Evolutionary conservation across 2,329 filamentous ascomycete genomes (phyloP), one percentile per base, ranked within the genome.

Genomic region (Penicillium psychrosexuale): DNA sequence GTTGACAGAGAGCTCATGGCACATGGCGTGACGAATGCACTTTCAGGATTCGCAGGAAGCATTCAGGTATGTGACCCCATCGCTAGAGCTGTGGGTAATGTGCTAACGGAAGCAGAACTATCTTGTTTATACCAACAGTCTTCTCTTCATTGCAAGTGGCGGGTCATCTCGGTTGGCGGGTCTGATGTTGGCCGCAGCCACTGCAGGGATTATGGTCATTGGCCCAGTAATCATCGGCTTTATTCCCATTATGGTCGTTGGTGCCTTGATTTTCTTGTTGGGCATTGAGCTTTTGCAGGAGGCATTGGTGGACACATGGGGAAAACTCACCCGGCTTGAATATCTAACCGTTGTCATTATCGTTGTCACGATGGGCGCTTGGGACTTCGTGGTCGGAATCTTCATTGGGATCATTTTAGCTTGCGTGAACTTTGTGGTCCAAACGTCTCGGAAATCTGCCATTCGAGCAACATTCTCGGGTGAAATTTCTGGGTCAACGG

Each of bases 191-290:
- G 94, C 94, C 0, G 75, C 81, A 22, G 84, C 89, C 5, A 99
- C 94, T 0, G 85, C 87, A 65, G 86, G 86, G 2, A 84, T 97
- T 39, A 87, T 97, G 84, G 77, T 94, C 45, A 83, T 93, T 50
- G 94, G 94, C 0, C 93, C 94, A 1, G 84, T 84, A 7, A 84
- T 96, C 57, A 94, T 99, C 65, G 93, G 93, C 1, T 97, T 86
- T 67, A 97, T 99, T 51, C 94, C 94, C 0, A 88, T 97, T 58
- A 96, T 96, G 86, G 92, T 99, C 72, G 94, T 99, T 3, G 94
- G 92, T 12, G 91, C 91, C 8, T 79, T 99, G 50, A 99, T 99
- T 61, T 99, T 96, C 70, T 84, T 96, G 58, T 84, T 99, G 13
- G 94, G 94, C 1, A 94, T 99, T 66, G 93, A 97, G 68, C 80